These are phyloP conservation scores for Aspergillus flavus DNA, from an alignment of 2,329 filamentous ascomycete species.

Conservation along the genomic window DNA sequence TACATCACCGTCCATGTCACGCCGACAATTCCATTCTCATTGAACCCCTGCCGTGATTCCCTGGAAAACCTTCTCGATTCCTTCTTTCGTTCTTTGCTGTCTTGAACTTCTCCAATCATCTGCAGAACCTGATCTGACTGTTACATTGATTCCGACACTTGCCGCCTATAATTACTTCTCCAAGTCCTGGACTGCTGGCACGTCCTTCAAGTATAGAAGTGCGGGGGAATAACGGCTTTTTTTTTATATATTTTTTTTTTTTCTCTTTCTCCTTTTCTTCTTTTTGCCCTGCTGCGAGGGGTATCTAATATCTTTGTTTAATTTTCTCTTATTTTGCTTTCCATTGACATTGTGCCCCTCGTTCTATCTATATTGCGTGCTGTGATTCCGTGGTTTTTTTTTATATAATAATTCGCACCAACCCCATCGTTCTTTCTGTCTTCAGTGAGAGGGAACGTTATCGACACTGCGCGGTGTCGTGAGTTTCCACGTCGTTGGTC, in stretches of 20 bases:
- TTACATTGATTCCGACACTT: not conserved
- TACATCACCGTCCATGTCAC: conserved; percentile 6
- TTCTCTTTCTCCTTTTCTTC: not conserved
- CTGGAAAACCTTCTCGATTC: not conserved
- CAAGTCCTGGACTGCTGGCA: not conserved
- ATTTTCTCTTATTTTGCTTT: not conserved
- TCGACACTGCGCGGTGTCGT: not conserved
- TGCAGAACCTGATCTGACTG: not conserved
- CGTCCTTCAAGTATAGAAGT: not conserved
- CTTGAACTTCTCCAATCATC: not conserved
- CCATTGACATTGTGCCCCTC: not conserved
- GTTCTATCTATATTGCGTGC: not conserved
- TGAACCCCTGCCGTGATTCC: not conserved
- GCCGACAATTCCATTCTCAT: conserved; percentile 6
- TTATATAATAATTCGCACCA: not conserved
- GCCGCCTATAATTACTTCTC: not conserved
- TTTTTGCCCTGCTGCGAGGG: not conserved
- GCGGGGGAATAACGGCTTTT: not conserved
- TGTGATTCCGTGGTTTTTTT: not conserved
- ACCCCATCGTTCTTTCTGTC: not conserved
- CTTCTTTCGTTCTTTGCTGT: not conserved
- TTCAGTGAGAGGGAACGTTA: not conserved
- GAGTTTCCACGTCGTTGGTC: not conserved
- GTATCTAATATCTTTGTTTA: not conserved
- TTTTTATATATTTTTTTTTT: not conserved